Percentiles rank a stretch among this genome's conserved stretches.
These are phyloP conservation scores for Maudiozyma saulgeensis DNA, from an alignment of 805 yeast species.

Conservation along the genomic window DNA sequence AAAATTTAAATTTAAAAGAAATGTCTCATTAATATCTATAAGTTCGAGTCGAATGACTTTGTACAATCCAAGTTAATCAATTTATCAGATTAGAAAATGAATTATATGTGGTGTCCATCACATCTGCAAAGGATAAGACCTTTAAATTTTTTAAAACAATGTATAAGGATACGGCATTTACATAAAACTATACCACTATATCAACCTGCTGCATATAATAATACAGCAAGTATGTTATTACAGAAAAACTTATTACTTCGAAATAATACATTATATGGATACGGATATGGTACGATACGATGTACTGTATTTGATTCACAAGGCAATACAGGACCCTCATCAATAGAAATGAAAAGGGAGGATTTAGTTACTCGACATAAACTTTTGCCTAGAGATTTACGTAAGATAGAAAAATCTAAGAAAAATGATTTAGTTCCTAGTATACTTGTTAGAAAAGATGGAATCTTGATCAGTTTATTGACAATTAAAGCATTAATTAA, in stretches of 20 bases:
- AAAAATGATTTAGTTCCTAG: constrained; percentile 63
- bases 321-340: constrained; percentile 63
- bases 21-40: too few species aligned
- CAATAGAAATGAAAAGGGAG: constrained; percentile 64
- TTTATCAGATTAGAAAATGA: too few species aligned
- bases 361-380: constrained; percentile 67
- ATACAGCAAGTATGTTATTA: constrained; percentile 25
- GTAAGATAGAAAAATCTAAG: constrained; percentile 72
- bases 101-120: too few species aligned
- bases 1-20: too few species aligned
- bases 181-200: neutral
- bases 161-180: neutral
- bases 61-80: too few species aligned
- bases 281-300: constrained; percentile 39
- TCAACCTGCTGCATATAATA: neutral
- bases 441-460: constrained; percentile 62
- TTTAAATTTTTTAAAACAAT: too few species aligned
- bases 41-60: too few species aligned
- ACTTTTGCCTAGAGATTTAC: constrained; percentile 76
- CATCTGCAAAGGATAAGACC: too few species aligned
- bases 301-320: constrained; percentile 71
- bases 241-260: constrained; percentile 33
- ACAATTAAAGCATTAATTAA: constrained; percentile 76
- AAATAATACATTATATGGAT: constrained; percentile 26
- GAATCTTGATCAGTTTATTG: constrained; percentile 65